phyloP scores from a whole-genome alignment of 805 yeast genomes.

The Zygosaccharomyces gambellarensis region DNA sequence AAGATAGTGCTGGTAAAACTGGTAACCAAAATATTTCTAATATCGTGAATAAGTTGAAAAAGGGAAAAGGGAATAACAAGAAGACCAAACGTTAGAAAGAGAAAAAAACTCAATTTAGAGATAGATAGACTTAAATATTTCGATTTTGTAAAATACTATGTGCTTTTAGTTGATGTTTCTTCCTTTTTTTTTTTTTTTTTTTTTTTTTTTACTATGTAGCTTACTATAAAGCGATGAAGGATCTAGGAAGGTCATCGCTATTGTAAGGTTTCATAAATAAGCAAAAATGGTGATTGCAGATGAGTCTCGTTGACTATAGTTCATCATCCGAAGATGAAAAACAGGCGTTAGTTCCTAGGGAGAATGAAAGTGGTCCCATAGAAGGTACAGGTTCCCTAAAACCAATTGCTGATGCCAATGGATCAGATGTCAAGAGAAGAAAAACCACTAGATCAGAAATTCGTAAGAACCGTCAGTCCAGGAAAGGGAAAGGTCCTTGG shows the following conservation, averaged over 20 bases:
- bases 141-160: background rate
- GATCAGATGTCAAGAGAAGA: constrained; percentile 7
- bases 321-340: constrained; percentile 2
- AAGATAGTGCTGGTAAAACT: background rate
- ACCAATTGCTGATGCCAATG: background rate
- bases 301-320: constrained; percentile 4
- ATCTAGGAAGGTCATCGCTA: background rate
- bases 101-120: background rate
- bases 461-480: constrained; percentile 15
- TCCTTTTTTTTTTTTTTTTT: background rate
- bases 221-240: background rate
- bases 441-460: constrained; percentile 16
- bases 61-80: constrained; percentile 31
- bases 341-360: background rate
- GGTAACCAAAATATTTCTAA: constrained; percentile 16
- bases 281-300: background rate
- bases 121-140: constrained; percentile 1
- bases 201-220: background rate
- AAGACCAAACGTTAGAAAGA: constrained; percentile 3
- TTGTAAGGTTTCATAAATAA: background rate
- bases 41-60: constrained; percentile 50
- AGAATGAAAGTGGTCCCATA: background rate
- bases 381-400: background rate
- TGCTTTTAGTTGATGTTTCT: background rate
- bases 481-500: constrained; percentile 32